Percentiles rank a stretch among this genome's conserved stretches.
phyloP scores from a whole-genome alignment of 148 eudicot species.

The Amaranthus hypochondriacus region DNA sequence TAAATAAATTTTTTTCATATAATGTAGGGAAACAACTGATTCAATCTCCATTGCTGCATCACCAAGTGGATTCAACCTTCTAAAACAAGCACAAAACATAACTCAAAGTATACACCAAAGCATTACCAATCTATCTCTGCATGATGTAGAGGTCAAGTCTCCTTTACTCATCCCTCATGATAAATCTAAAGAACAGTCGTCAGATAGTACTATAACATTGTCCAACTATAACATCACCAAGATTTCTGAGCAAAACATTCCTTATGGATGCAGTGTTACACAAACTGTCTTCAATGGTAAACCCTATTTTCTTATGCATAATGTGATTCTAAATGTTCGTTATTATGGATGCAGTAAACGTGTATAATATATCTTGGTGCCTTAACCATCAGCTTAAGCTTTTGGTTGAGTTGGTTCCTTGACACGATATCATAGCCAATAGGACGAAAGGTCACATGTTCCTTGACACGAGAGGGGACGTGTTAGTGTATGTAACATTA shows the following conservation, averaged over 20 bases:
- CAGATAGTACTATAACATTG: slow-evolving; percentile 30
- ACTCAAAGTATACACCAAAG: slow-evolving; percentile 26
- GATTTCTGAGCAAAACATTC: slow-evolving; percentile 7
- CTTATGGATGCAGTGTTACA: slow-evolving; percentile 29
- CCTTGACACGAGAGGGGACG: no score
- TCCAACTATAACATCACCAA: slow-evolving; percentile 24
- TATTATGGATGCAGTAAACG: no score
- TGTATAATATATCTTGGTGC: no score
- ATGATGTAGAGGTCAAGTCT: slow-evolving; percentile 33
- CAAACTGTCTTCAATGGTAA: slow-evolving; percentile 36
- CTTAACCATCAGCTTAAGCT: no score
- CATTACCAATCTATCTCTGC: slow-evolving; percentile 17
- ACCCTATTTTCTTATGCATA: background rate
- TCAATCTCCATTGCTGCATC: slow-evolving; percentile 66
- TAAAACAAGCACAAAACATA: slow-evolving; percentile 36
- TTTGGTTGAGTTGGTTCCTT: no score
- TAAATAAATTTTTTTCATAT: background rate
- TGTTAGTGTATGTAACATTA: no score
- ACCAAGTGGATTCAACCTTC: slow-evolving; percentile 40
- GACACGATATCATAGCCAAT: no score
- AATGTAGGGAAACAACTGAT: slow-evolving; percentile 62
- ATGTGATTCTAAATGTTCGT: background rate
- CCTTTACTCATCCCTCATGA: slow-evolving; percentile 42
- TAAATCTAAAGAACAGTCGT: slow-evolving; percentile 26
- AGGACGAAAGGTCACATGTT: no score